Conservation (phyloP, 1,284 basidiomycete genomes). For the Malassezia equina region DNA sequence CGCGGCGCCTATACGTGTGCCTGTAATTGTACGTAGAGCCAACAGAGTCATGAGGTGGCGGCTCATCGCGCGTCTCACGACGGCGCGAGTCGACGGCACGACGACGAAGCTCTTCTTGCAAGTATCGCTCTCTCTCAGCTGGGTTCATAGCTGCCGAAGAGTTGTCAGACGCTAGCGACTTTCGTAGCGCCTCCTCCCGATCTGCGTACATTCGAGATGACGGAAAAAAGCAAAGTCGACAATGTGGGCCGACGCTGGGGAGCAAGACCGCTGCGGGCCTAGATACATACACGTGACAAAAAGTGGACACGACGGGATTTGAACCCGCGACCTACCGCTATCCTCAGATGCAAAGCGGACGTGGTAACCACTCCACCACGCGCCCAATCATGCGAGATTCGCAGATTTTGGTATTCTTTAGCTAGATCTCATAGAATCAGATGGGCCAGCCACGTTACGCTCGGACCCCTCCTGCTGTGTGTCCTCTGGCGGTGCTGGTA, state of each 20-base stretch:
- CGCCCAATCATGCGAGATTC: not conserved
- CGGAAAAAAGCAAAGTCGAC: not conserved
- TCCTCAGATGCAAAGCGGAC: constrained; percentile 17
- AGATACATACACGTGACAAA: constrained; percentile 1
- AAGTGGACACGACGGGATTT: constrained; percentile 23
- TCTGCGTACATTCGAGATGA: constrained; percentile 34
- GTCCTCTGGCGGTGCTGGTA: constrained; percentile 1
- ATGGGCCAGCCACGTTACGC: not conserved
- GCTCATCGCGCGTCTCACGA: not conserved
- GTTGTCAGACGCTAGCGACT: not conserved
- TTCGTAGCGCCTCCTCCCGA: constrained; percentile 29
- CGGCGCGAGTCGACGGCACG: constrained; percentile 27
- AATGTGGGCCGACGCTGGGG: not conserved
- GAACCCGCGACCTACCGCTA: constrained; percentile 22
- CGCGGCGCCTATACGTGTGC: constrained; percentile 5
- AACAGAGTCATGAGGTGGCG: not conserved
- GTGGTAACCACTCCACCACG: constrained; percentile 23
- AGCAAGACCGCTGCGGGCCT: not conserved
- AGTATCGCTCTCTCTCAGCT: constrained; percentile 32
- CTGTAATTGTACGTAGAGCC: not conserved
- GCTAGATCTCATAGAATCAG: not conserved
- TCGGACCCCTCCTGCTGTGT: not conserved
- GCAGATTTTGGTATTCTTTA: not conserved
- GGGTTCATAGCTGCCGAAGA: not conserved
- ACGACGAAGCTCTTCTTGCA: constrained; percentile 40